A percentile compares a stretch with the other conserved stretches of the same genome.
Conservation (phyloP, 441 rosid species). For the Croton setiger region DNA sequence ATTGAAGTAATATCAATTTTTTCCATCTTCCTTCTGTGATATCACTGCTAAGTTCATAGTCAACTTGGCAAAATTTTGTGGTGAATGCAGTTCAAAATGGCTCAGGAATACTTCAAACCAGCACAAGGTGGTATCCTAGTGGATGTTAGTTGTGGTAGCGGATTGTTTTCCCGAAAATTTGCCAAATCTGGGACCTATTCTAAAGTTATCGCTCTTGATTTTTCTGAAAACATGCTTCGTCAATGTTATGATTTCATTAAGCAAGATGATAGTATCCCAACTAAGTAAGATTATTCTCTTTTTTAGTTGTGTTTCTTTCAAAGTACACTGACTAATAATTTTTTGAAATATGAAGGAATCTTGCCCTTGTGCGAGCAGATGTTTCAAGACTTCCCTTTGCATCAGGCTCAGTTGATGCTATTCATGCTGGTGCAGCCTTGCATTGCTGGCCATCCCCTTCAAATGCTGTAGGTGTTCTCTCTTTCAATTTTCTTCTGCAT, state of each 20-base stretch:
- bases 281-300: constrained; percentile 29
- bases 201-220: constrained; percentile 81
- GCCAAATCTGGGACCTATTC: constrained; percentile 68
- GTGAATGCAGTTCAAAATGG: constrained; percentile 80
- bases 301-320: not conserved
- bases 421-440: constrained; percentile 93
- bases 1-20: not conserved
- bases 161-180: constrained; percentile 82
- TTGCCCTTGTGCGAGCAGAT: constrained; percentile 91
- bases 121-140: constrained; percentile 76
- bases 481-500: not conserved
- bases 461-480: constrained; percentile 56
- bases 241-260: constrained; percentile 82
- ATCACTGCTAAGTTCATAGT: constrained; percentile 1
- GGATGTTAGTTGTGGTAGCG: constrained; percentile 96
- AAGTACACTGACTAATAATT: constrained; percentile 19
- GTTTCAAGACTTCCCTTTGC: constrained; percentile 83
- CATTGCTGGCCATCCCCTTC: constrained; percentile 98
- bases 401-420: constrained; percentile 76
- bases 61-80: constrained; percentile 14
- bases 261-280: constrained; percentile 44
- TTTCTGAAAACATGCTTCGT: constrained; percentile 95
- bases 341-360: constrained; percentile 42
- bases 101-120: constrained; percentile 80
- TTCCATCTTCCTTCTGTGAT: not conserved